phyloP scores from a whole-genome alignment of 192 early-diverging fungal genomes.

The Coemansia sp. region DNA sequence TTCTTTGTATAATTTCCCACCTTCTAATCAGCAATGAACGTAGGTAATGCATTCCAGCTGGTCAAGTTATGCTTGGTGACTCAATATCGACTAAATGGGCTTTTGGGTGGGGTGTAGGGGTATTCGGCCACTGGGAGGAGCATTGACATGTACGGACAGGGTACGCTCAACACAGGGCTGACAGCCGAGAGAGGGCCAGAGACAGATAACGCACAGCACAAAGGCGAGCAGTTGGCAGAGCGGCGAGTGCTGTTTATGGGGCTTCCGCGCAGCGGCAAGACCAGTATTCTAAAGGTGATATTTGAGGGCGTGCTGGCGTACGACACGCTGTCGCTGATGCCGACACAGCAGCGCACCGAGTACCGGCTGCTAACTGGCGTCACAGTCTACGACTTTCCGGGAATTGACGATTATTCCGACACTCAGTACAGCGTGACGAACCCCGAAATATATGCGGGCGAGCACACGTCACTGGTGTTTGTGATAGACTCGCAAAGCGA shows the following conservation, averaged over 20 bases:
- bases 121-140: conserved; percentile 3
- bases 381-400: conserved; percentile 88
- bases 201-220: conserved; percentile 7
- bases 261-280: conserved; percentile 52
- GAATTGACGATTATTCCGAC: conserved; percentile 81
- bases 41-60: neutral
- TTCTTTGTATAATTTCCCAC: neutral
- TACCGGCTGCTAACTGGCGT: conserved; percentile 44
- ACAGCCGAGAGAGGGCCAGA: conserved; percentile 30
- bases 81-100: neutral
- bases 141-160: conserved; percentile 22
- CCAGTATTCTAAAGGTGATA: conserved; percentile 44
- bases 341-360: conserved; percentile 29
- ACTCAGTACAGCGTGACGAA: conserved; percentile 55
- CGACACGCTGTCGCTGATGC: conserved; percentile 37
- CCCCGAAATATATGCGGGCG: conserved; percentile 64
- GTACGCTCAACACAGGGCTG: conserved; percentile 14
- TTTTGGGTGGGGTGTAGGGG: neutral
- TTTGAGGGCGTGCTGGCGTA: conserved; percentile 33
- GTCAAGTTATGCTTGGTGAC: neutral
- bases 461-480: conserved; percentile 80
- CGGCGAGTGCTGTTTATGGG: conserved; percentile 53
- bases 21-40: neutral
- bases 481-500: conserved; percentile 98
- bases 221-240: conserved; percentile 27